Conservation (phyloP, 2,329 filamentous ascomycete species). For the Aspergillus pseudoviridinutans region DNA sequence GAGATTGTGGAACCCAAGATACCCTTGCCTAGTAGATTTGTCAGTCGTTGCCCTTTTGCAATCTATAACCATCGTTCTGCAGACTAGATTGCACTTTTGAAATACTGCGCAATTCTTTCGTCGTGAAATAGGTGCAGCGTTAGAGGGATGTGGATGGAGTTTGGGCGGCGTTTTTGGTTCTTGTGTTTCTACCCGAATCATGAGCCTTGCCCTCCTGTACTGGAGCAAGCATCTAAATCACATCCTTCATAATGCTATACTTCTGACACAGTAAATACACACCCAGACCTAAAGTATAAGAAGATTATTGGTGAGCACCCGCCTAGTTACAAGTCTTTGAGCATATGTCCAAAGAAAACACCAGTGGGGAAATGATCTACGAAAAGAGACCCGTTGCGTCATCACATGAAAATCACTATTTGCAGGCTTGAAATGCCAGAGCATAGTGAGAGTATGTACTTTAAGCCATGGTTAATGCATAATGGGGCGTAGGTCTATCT, state of each 20-base stretch:
- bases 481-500: background rate
- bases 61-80: background rate
- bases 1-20: background rate
- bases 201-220: background rate
- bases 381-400: too few species aligned
- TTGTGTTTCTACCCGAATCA: background rate
- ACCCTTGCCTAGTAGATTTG: background rate
- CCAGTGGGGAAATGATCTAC: background rate
- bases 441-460: too few species aligned
- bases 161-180: too few species aligned
- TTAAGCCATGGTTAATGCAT: background rate
- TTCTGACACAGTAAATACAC: background rate
- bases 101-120: background rate
- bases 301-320: too few species aligned
- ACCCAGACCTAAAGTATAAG: too few species aligned
- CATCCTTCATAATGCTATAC: background rate
- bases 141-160: background rate
- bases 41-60: background rate
- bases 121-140: background rate
- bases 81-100: too few species aligned
- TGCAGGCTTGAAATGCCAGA: background rate
- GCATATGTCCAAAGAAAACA: background rate
- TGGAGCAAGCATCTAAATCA: background rate
- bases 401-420: background rate
- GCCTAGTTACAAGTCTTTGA: background rate